Percentiles rank a stretch among this genome's conserved stretches.
phyloP scores from a whole-genome alignment of 108 stramenopile genomes.

The Craspedostauros australis region DNA sequence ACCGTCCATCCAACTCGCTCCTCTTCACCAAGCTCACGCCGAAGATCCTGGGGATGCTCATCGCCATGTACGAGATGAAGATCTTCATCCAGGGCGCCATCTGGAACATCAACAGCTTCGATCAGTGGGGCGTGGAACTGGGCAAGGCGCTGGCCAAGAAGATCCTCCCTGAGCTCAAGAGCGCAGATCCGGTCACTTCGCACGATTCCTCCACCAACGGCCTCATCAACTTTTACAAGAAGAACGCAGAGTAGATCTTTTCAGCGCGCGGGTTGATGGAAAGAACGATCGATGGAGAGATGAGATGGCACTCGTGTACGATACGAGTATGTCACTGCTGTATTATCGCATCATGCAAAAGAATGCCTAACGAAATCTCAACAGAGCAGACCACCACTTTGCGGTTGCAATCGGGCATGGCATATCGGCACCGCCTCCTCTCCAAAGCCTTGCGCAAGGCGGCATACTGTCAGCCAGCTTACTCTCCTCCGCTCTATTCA shows the following conservation, averaged over 20 bases:
- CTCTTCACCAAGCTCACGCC: conserved; percentile 81
- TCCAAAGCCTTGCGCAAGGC: too few relatives aligned
- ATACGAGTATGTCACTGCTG: too few relatives aligned
- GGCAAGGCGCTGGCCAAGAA: conserved; percentile 93
- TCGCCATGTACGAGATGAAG: conserved; percentile 98
- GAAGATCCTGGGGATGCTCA: conserved; percentile 82
- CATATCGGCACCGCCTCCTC: too few relatives aligned
- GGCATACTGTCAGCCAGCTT: too few relatives aligned
- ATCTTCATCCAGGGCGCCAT: conserved; percentile 97
- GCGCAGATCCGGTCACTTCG: conserved; percentile 34
- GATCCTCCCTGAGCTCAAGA: conserved; percentile 67
- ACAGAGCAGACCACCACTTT: too few relatives aligned
- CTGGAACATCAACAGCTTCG: conserved; percentile 97
- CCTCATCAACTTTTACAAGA: conserved; percentile 83
- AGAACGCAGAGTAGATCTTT: conserved; percentile 30
- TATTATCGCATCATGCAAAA: too few relatives aligned
- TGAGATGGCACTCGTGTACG: too few relatives aligned
- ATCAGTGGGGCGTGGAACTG: conserved; percentile 96
- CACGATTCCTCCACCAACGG: conserved; percentile 84
- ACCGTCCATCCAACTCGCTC: conserved; percentile 92
- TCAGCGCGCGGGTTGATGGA: too few relatives aligned
- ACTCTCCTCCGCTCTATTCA: too few relatives aligned
- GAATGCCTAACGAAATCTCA: too few relatives aligned
- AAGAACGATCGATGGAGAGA: too few relatives aligned
- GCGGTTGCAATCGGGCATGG: too few relatives aligned